These are phyloP conservation scores for Rhizopogon vulgaris DNA, from an alignment of 768 basidiomycete genomes.

Conservation along the genomic window DNA sequence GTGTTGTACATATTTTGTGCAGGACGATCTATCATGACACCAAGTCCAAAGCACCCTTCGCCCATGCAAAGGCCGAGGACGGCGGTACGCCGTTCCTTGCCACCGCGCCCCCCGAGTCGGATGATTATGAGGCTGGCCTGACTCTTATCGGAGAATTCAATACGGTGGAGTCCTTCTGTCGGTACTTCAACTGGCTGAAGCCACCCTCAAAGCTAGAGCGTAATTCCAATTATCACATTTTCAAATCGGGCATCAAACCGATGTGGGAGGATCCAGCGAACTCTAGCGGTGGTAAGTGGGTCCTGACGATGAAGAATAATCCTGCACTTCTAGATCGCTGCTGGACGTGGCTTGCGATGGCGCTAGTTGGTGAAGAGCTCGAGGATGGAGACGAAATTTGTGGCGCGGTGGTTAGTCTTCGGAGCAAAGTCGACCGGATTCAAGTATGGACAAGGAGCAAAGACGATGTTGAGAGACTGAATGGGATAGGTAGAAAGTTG, in stretches of 20 bases:
- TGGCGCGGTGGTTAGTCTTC: slow-evolving; percentile 80
- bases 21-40: slow-evolving; percentile 92
- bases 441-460: slow-evolving; percentile 87
- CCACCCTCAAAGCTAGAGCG: slow-evolving; percentile 83
- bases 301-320: slow-evolving; percentile 86
- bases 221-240: slow-evolving; percentile 92
- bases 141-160: slow-evolving; percentile 85
- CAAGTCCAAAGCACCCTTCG: slow-evolving; percentile 64
- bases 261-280: slow-evolving; percentile 98
- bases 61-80: slow-evolving; percentile 37
- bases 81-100: slow-evolving; percentile 22
- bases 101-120: slow-evolving; percentile 52
- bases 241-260: slow-evolving; percentile 90
- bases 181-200: slow-evolving; percentile 93
- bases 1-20: neutral
- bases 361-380: slow-evolving; percentile 75
- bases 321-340: slow-evolving; percentile 74
- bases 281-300: slow-evolving; percentile 92
- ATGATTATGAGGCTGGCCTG: slow-evolving; percentile 79
- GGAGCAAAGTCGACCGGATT: slow-evolving; percentile 84
- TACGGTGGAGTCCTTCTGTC: slow-evolving; percentile 86
- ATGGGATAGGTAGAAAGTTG: slow-evolving; percentile 77
- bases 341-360: slow-evolving; percentile 90
- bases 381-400: slow-evolving; percentile 71
- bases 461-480: slow-evolving; percentile 81